phyloP scores from a whole-genome alignment of 1,139 yeast genomes.

The Yamadazyma dushanensis region DNA sequence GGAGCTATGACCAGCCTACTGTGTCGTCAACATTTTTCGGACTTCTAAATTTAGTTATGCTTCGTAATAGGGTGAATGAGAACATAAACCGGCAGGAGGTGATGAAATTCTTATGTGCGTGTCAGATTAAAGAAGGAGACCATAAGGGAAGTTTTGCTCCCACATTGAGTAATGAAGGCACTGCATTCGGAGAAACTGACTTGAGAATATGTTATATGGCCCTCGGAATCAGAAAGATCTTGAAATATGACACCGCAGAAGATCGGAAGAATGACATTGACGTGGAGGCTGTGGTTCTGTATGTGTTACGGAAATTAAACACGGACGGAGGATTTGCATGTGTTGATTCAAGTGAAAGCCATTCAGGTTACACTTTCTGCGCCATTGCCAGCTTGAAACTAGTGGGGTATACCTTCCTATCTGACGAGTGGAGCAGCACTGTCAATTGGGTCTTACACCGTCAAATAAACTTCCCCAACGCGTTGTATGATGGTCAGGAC shows the following conservation, averaged over 20 bases:
- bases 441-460: slow-evolving; percentile 62
- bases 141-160: slow-evolving; percentile 53
- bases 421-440: slow-evolving; percentile 29
- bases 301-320: slow-evolving; percentile 44
- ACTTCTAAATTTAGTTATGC: slow-evolving; percentile 47
- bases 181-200: slow-evolving; percentile 63
- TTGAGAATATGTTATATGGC: slow-evolving; percentile 78
- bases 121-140: slow-evolving; percentile 61
- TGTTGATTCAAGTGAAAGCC: slow-evolving; percentile 57
- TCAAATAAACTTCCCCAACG: slow-evolving; percentile 48
- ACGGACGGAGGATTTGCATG: slow-evolving; percentile 68
- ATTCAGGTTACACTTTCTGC: slow-evolving; percentile 87
- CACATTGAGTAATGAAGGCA: slow-evolving; percentile 27
- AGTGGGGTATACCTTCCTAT: slow-evolving; percentile 21
- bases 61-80: slow-evolving; percentile 41
- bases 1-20: slow-evolving; percentile 56
- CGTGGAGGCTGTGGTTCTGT: slow-evolving; percentile 32
- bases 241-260: slow-evolving; percentile 39
- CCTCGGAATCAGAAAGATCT: slow-evolving; percentile 54
- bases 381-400: slow-evolving; percentile 67
- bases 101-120: slow-evolving; percentile 48
- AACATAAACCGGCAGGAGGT: slow-evolving; percentile 45
- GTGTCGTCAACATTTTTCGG: slow-evolving; percentile 72
- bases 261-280: slow-evolving; percentile 41
- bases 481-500: slow-evolving; percentile 23